Evolutionary conservation across 805 yeast genomes (phyloP).

Genomic region (Candida ponderosae): DNA sequence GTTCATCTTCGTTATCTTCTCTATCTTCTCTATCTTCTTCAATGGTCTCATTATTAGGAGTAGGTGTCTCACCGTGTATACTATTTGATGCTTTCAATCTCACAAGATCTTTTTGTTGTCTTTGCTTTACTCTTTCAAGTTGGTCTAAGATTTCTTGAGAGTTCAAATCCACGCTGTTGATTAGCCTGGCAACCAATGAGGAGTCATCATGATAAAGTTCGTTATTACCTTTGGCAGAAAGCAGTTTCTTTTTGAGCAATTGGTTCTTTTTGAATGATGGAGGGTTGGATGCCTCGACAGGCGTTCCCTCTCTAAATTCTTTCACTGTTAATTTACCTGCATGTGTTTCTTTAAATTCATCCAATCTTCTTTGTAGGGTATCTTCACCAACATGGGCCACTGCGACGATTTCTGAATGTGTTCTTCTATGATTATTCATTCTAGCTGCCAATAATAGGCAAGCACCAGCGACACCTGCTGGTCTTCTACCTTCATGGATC

Average conservation of each 20-base stretch:
- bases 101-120: constrained; percentile 13
- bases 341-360: constrained; percentile 75
- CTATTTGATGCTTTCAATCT: constrained; percentile 13
- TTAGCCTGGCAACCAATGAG: constrained; percentile 8
- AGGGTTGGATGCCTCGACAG: constrained; percentile 46
- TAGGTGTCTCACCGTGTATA: constrained; percentile 16
- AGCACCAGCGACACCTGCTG: constrained; percentile 98
- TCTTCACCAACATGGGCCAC: constrained; percentile 94
- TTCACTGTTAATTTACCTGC: constrained; percentile 68
- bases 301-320: constrained; percentile 53
- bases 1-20: constrained; percentile 7
- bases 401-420: constrained; percentile 89
- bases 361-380: constrained; percentile 82
- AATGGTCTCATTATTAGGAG: neutral
- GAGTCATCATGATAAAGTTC: constrained; percentile 13
- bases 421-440: constrained; percentile 90
- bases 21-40: constrained; percentile 5
- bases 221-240: constrained; percentile 10
- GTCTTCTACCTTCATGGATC: constrained; percentile 95
- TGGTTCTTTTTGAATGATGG: constrained; percentile 68
- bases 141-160: constrained; percentile 20
- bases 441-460: constrained; percentile 88
- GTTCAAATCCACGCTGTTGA: constrained; percentile 13
- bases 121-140: constrained; percentile 19
- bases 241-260: constrained; percentile 27